phyloP scores from a whole-genome alignment of 2,329 filamentous ascomycete genomes.

The Didymosphaeria variabile region DNA sequence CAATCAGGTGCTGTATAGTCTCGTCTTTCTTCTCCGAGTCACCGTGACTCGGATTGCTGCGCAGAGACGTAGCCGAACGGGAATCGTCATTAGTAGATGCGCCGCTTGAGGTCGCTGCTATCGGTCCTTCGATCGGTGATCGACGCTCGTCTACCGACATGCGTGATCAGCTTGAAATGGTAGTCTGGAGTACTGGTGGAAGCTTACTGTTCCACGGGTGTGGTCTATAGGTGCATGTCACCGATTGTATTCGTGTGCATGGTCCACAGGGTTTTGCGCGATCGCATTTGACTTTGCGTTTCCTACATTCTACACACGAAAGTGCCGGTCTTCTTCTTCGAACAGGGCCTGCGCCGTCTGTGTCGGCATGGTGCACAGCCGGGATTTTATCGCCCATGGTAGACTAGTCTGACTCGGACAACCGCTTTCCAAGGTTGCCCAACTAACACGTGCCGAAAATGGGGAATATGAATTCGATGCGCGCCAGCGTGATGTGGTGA shows the following conservation, averaged over 20 bases:
- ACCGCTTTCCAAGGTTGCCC: neutral
- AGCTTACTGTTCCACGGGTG: constrained; percentile 9
- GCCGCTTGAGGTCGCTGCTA: neutral
- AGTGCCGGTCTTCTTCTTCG: constrained; percentile 40
- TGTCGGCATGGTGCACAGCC: constrained; percentile 21
- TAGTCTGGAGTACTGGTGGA: neutral
- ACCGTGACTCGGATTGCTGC: neutral
- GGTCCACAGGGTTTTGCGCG: constrained; percentile 35
- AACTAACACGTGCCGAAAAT: neutral
- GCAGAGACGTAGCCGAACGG: neutral
- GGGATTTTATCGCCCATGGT: constrained; percentile 3
- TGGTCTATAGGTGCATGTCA: constrained; percentile 38
- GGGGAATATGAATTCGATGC: neutral
- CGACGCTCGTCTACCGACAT: constrained; percentile 1
- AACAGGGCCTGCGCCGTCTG: constrained; percentile 28
- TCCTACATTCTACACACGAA: constrained; percentile 42
- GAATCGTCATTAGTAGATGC: neutral
- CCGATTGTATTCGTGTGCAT: constrained; percentile 31
- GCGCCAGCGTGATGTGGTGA: neutral
- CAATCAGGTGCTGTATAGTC: constrained; percentile 14
- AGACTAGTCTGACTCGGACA: neutral
- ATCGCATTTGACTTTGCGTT: constrained; percentile 43
- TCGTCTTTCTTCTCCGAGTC: constrained; percentile 7
- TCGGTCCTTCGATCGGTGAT: neutral
- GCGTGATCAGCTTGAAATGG: neutral